Conservation (phyloP, 495 filamentous ascomycete genomes). For the Trichoderma asperelloides region DNA sequence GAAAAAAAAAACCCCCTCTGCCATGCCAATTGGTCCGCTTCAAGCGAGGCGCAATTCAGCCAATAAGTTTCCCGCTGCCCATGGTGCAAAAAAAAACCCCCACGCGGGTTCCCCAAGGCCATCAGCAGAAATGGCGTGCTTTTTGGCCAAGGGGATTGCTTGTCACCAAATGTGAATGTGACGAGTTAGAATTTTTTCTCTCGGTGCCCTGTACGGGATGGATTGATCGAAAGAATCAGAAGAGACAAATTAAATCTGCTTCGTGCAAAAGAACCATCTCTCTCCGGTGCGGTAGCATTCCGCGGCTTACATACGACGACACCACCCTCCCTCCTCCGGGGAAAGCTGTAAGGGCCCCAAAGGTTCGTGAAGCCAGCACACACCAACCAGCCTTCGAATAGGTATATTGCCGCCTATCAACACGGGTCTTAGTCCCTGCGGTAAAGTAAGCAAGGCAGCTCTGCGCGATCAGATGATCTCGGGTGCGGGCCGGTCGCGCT, state of each 20-base stretch:
- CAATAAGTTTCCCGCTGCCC: neutral
- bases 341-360: neutral
- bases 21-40: neutral
- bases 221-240: neutral
- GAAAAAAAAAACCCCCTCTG: too few relatives aligned
- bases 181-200: neutral
- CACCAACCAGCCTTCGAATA: too few relatives aligned
- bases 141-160: neutral
- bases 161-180: neutral
- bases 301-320: neutral
- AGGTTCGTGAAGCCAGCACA: neutral
- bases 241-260: neutral
- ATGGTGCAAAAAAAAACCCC: neutral
- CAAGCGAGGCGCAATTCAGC: neutral
- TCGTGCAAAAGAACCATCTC: neutral
- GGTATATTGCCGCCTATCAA: neutral
- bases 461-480: neutral
- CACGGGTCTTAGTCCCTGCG: neutral
- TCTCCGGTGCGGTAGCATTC: neutral
- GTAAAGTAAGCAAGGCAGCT: neutral
- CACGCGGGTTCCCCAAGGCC: neutral
- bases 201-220: neutral
- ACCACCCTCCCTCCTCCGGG: neutral
- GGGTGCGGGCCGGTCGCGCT: constrained; percentile 1
- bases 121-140: constrained; percentile 1